Percentiles rank a stretch among this genome's conserved stretches.
Conservation (phyloP, 805 yeast species). For the Cyberlindnera misumaiensis region DNA sequence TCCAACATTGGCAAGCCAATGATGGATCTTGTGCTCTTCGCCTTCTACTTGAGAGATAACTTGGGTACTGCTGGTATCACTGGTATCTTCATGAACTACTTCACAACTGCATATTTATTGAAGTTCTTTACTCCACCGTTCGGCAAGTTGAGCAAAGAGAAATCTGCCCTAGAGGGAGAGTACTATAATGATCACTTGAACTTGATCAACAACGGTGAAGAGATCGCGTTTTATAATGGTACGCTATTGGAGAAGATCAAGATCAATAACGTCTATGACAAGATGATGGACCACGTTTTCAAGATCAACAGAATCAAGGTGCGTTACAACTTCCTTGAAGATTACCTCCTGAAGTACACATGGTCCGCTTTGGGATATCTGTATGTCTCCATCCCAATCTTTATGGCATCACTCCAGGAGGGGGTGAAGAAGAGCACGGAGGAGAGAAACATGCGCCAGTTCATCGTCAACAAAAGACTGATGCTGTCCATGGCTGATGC, state of each 20-base stretch:
- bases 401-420: conserved; percentile 42
- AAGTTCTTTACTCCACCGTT: conserved; percentile 77
- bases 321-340: conserved; percentile 69
- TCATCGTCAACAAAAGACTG: conserved; percentile 83
- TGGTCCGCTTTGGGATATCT: conserved; percentile 96
- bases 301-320: conserved; percentile 54
- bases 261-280: conserved; percentile 50
- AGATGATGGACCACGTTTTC: conserved; percentile 48
- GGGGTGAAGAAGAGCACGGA: conserved; percentile 24
- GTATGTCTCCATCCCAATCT: conserved; percentile 84
- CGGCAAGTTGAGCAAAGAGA: conserved; percentile 65
- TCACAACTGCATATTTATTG: conserved; percentile 68
- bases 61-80: conserved; percentile 81
- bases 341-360: conserved; percentile 78
- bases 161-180: conserved; percentile 79
- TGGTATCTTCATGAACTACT: conserved; percentile 78
- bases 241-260: conserved; percentile 68
- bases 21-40: conserved; percentile 77
- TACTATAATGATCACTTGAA: conserved; percentile 83
- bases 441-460: conserved; percentile 72
- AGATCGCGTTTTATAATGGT: conserved; percentile 91
- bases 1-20: conserved; percentile 89
- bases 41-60: conserved; percentile 75
- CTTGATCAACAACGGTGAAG: conserved; percentile 84
- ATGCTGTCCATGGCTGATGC: conserved; percentile 93